Evolutionary conservation across 768 basidiomycete species (phyloP).

Genomic region (Botryobasidium botryosum): DNA sequence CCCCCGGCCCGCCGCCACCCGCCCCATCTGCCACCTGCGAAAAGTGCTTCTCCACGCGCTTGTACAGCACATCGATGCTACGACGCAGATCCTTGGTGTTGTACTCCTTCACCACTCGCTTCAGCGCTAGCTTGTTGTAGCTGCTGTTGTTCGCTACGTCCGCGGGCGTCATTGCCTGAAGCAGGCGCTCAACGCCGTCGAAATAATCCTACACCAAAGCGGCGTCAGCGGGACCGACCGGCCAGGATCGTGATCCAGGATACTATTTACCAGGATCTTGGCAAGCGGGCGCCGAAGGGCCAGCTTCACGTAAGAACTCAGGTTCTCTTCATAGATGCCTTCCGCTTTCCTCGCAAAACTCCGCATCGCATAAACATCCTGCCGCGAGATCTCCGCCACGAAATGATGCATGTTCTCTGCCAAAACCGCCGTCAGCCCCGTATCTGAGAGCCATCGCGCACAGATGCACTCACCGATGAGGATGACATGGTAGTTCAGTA

Average conservation of each 20-base stretch:
- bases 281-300: constrained; percentile 74
- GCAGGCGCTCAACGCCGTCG: constrained; percentile 74
- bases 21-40: constrained; percentile 59
- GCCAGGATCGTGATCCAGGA: neutral
- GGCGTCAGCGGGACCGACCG: neutral
- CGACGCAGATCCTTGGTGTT: constrained; percentile 81
- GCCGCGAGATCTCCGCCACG: constrained; percentile 57
- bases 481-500: constrained; percentile 90
- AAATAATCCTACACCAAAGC: constrained; percentile 62
- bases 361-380: constrained; percentile 46
- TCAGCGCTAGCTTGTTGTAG: constrained; percentile 63
- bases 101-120: constrained; percentile 73
- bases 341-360: constrained; percentile 58
- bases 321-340: constrained; percentile 75
- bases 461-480: constrained; percentile 56
- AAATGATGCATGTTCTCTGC: constrained; percentile 96
- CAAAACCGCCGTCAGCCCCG: neutral
- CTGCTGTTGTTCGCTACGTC: constrained; percentile 60
- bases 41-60: constrained; percentile 93
- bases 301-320: constrained; percentile 71
- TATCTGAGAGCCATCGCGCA: neutral
- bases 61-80: constrained; percentile 67
- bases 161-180: constrained; percentile 58
- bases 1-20: constrained; percentile 30
- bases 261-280: constrained; percentile 56